Evolutionary conservation across 768 basidiomycete species (phyloP).

Genomic region (Nidularia pulvinata): DNA sequence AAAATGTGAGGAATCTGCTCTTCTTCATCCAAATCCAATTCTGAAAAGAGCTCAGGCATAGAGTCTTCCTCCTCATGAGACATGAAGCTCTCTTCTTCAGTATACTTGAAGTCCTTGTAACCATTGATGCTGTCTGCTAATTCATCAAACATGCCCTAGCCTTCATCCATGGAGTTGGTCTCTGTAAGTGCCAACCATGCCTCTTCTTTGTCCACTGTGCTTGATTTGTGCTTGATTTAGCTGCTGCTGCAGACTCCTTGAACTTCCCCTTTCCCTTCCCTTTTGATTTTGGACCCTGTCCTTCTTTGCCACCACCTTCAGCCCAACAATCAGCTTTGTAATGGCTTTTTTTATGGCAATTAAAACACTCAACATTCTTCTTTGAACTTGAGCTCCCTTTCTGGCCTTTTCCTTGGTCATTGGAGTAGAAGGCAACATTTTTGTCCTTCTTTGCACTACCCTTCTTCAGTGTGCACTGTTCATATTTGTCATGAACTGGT

Average conservation of each 20-base stretch:
- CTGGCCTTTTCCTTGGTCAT: conserved; percentile 1
- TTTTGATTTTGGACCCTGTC: background rate
- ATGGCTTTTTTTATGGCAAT: no score
- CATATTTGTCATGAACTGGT: no score
- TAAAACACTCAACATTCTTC: background rate
- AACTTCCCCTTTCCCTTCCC: background rate
- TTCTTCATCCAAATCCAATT: no score
- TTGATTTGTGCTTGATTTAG: background rate
- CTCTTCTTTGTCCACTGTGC: no score
- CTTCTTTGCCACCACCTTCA: no score
- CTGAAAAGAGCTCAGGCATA: no score
- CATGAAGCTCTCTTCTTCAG: background rate
- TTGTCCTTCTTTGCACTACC: no score
- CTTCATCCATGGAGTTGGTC: background rate
- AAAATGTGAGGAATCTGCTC: no score
- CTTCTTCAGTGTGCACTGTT: no score
- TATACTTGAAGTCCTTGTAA: background rate
- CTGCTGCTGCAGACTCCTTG: background rate
- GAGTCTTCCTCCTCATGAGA: no score
- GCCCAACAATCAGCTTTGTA: no score
- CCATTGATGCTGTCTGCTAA: background rate
- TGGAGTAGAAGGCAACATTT: conserved; percentile 13
- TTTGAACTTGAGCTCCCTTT: background rate
- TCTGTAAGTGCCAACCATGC: background rate
- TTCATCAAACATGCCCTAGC: background rate